phyloP scores from a whole-genome alignment of 2,329 filamentous ascomycete genomes.

The Hymenoscyphus fructigenus region DNA sequence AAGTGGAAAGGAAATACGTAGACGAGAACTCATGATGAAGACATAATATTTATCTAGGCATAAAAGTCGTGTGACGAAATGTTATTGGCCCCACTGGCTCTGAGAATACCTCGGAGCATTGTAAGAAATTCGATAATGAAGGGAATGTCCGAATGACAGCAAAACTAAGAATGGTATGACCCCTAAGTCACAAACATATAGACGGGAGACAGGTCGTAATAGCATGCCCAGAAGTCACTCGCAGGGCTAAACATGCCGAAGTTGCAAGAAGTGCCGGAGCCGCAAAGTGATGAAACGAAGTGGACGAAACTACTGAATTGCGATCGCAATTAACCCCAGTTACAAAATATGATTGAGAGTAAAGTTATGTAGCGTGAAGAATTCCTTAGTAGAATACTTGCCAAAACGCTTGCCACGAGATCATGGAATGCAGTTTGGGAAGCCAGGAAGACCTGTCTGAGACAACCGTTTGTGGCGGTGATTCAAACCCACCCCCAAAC shows the following conservation, averaged over 20 bases:
- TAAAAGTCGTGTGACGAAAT: conserved; percentile 6
- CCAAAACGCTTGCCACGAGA: neutral
- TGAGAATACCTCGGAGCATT: conserved; percentile 3
- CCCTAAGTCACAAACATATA: neutral
- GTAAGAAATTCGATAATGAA: conserved; percentile 3
- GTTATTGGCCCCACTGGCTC: neutral
- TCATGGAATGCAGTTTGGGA: neutral
- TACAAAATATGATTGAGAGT: neutral
- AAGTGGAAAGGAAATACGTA: neutral
- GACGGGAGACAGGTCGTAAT: neutral
- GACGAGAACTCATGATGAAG: neutral
- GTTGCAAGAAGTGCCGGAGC: neutral
- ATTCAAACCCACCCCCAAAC: neutral
- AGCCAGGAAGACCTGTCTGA: neutral
- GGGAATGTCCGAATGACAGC: neutral
- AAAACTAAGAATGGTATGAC: neutral
- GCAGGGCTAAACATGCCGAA: neutral
- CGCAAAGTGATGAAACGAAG: too few species aligned
- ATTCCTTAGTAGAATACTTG: neutral
- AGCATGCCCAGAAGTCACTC: neutral
- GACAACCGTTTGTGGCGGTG: neutral
- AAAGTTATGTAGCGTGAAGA: neutral
- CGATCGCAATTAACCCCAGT: neutral
- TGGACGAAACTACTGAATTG: neutral
- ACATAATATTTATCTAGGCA: neutral